Evolutionary conservation across 2,329 filamentous ascomycete genomes (phyloP), one percentile per base, ranked within the genome.

Genomic region (Paradendryphiella salina): DNA sequence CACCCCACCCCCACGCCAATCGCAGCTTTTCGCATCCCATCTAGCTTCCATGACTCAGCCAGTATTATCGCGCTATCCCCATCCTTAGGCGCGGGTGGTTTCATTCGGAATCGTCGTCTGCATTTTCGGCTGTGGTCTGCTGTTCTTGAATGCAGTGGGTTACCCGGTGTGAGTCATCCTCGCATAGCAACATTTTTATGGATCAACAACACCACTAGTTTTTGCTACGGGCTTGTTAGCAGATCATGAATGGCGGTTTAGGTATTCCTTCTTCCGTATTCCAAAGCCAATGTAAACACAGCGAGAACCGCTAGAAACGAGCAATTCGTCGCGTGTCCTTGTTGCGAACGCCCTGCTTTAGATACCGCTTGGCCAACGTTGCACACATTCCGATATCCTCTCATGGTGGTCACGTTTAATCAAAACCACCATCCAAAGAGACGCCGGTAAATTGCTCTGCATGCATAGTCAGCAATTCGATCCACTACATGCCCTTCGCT

Each of bases 401-500:
- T 18, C n/a, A 32, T 15, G 23, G n/a, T 23, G 17, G 29, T 13
- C 32, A 31, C 18, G 13, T 20, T 14, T 23, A 23, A 31, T 23
- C 32, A 42, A 42, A 29, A 28, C 17, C 20, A 11, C 28, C 39
- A 20, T 15, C 17, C 20, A 13, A n/a, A n/a, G 28, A 21, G 23
- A 13, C n/a, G 21, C 17, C 26, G 20, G 29, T 40, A 38, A 15
- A 20, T 37, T 46, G 45, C 41, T 36, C 17, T 57, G 54, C 56
- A 55, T 36, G 23, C 9, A 43, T 34, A 23, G 20, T 32, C 28
- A 7, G 26, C 38, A 32, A 13, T 15, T 36, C 35, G 37, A 18
- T 37, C 39, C 26, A 44, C 32, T 18, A 9, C 18, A 46, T 36
- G 26, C 40, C 9, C 26, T 29, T 54, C 43, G 52, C 52, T 44